Conservation (phyloP, 306 rosid species). For the Castanospermum australe region DNA sequence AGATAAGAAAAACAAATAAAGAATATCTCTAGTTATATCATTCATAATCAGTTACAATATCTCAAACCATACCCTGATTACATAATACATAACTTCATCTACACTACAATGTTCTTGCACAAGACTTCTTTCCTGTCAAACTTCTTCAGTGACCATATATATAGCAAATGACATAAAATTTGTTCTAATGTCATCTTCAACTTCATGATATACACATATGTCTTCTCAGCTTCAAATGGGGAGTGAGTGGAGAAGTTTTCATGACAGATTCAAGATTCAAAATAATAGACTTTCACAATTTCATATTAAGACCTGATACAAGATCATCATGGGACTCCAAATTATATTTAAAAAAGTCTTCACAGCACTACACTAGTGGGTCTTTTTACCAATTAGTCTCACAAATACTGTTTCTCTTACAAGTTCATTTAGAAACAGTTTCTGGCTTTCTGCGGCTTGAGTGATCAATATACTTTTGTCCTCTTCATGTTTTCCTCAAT, state of each 20-base stretch:
- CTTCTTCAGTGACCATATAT: no score
- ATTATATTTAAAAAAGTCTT: background rate
- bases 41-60: no score
- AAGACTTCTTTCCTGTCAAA: no score
- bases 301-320: background rate
- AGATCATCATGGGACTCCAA: background rate
- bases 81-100: no score
- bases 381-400: background rate
- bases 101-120: no score
- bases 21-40: no score
- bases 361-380: background rate
- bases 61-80: no score
- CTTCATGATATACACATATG: background rate
- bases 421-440: background rate
- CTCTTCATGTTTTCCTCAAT: background rate
- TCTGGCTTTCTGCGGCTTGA: background rate
- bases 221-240: background rate
- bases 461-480: slow-evolving; percentile 1
- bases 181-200: background rate
- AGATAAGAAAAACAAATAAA: no score
- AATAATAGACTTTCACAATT: background rate
- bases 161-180: no score
- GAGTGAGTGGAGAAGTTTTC: background rate
- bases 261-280: background rate
- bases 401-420: background rate